Evolutionary conservation across 2,329 filamentous ascomycete species (phyloP).

Genomic region (Calonectria honghensis): DNA sequence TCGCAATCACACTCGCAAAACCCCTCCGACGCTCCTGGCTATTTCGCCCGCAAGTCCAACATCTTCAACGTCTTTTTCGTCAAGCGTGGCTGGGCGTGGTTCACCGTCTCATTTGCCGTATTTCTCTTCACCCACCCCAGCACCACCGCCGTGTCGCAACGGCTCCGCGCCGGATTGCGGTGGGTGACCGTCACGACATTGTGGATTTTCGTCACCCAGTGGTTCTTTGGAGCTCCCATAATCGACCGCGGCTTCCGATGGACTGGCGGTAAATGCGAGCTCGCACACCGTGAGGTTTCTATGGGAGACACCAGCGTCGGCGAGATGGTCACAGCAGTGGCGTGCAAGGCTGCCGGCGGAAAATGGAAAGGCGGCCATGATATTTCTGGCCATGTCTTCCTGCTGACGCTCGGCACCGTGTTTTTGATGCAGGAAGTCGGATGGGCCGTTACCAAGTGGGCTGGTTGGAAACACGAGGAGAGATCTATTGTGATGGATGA

Average conservation of each 20-base stretch:
- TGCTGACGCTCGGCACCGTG: conserved; percentile 88
- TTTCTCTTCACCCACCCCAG: conserved; percentile 82
- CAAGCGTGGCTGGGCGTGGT: conserved; percentile 96
- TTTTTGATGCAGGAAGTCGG: conserved; percentile 88
- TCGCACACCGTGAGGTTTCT: conserved; percentile 68
- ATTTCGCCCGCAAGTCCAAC: conserved; percentile 96
- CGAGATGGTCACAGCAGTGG: conserved; percentile 80
- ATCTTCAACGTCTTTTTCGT: conserved; percentile 95
- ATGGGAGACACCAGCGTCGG: conserved; percentile 68
- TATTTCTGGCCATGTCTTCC: conserved; percentile 95
- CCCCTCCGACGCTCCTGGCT: conserved; percentile 78
- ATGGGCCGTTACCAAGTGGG: conserved; percentile 72
- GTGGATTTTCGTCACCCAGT: conserved; percentile 94
- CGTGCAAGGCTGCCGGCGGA: conserved; percentile 89
- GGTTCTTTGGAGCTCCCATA: conserved; percentile 94
- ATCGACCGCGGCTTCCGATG: conserved; percentile 93
- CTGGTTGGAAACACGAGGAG: conserved; percentile 72
- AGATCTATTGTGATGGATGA: conserved; percentile 79
- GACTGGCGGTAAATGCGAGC: conserved; percentile 89
- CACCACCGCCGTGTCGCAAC: conserved; percentile 61
- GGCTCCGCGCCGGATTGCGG: conserved; percentile 76
- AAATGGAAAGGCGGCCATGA: conserved; percentile 96
- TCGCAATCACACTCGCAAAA: conserved; percentile 78
- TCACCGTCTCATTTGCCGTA: conserved; percentile 81
- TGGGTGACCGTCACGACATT: conserved; percentile 83